Evolutionary conservation across 768 basidiomycete genomes (phyloP).

Genomic region (Mycena rosella): DNA sequence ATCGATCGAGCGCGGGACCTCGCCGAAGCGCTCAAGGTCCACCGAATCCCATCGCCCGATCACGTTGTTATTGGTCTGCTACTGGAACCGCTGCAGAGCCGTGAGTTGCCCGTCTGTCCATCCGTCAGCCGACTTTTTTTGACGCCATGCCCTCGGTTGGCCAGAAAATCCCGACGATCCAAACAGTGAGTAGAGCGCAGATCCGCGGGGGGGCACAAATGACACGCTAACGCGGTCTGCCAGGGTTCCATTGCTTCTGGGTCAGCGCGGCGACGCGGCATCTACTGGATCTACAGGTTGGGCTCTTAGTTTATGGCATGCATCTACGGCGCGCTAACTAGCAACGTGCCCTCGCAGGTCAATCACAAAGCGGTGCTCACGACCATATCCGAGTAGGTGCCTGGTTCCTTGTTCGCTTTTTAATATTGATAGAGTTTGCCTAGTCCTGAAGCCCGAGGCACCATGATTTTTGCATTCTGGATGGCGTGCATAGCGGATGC

Average conservation of each 20-base stretch:
- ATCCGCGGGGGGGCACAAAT: not conserved
- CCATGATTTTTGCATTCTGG: conserved; percentile 96
- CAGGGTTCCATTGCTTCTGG: conserved; percentile 92
- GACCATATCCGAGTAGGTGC: conserved; percentile 67
- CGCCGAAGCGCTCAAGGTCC: conserved; percentile 89
- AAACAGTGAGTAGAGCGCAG: conserved; percentile 62
- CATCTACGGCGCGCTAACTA: conserved; percentile 3
- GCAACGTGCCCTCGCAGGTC: conserved; percentile 63
- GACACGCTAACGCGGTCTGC: conserved; percentile 37
- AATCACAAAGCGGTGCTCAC: conserved; percentile 86
- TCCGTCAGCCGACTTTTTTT: conserved; percentile 25
- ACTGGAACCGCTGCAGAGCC: conserved; percentile 88
- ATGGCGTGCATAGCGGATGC: conserved; percentile 90
- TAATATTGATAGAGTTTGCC: conserved; percentile 18
- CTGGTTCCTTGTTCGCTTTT: conserved; percentile 26
- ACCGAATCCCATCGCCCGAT: conserved; percentile 82
- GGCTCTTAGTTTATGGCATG: conserved; percentile 23
- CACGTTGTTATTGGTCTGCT: conserved; percentile 86
- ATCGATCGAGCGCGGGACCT: conserved; percentile 88
- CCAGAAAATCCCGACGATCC: conserved; percentile 81
- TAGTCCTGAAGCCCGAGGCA: conserved; percentile 76
- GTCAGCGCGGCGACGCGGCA: conserved; percentile 82
- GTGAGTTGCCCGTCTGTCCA: conserved; percentile 65
- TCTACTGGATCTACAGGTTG: conserved; percentile 79
- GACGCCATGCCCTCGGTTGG: conserved; percentile 4